Evolutionary conservation across 2,329 filamentous ascomycete genomes (phyloP), one percentile per base, ranked within the genome.

Genomic region (Pestalotiopsis sp.): DNA sequence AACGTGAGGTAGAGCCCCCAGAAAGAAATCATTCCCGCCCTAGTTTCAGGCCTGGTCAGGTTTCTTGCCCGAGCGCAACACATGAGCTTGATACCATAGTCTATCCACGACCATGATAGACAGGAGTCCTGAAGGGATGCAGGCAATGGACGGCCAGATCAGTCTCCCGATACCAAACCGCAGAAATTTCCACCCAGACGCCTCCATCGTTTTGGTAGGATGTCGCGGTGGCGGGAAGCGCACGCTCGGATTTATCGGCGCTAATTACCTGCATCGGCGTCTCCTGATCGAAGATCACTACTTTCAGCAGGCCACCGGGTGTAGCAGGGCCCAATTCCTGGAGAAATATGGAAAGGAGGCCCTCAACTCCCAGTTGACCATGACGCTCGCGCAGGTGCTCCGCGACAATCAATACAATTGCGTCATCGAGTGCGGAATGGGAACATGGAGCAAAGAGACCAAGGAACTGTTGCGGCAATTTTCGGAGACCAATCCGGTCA

Each of bases 201-300:
- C 90, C 10, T 92, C 91, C 1, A 88, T 94, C 66, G 88, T 93
- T 24, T 81, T 94, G 57, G 86, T 93, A 30, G 91, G 91, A 26
- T 89, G 91, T 69, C 87, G 89, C 40, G 91, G 91, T 20, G 89
- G 89, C 6, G 91, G 91, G 9, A 93, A 93, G 77, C 88, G 89
- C 52, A 92, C 90, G 20, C 81, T 94, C 30, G 91, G 89, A 9
- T 89, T 94, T 69, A 91, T 94, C 69, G 89, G 90, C 14, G 91
- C 91, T 1, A 89, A 89, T 61, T 87, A 91, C 70, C 86, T 91
- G 65, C 86, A 88, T 38, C 84, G 89, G 63, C 87, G 89, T 58
- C 83, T 93, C 4, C 84, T 93, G 62, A 92, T 91, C 58, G 87
- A 90, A 68, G 90, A 93, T 73, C 84, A 86, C 68, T 87, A 86